Evolutionary conservation across 768 basidiomycete genomes (phyloP).

Genomic region (button mushroom (Agaricus bisporus)): DNA sequence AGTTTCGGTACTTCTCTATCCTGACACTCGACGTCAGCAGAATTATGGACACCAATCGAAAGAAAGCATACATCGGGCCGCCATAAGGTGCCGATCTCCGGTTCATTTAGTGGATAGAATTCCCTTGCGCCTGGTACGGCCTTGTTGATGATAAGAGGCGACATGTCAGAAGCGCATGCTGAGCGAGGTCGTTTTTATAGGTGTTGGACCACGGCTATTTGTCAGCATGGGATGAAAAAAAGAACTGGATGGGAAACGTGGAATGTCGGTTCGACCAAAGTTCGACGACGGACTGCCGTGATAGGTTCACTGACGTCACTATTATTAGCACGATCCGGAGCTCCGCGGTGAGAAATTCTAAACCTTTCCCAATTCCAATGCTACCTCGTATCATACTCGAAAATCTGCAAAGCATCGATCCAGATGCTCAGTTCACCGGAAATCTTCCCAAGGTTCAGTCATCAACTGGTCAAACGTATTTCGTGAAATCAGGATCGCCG

Average conservation of each 20-base stretch:
- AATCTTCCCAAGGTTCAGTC: slow-evolving; percentile 43
- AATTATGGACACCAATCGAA: not conserved
- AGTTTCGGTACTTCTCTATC: slow-evolving; percentile 48
- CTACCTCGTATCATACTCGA: slow-evolving; percentile 1
- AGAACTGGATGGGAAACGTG: not conserved
- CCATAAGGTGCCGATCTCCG: slow-evolving; percentile 39
- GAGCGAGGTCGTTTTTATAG: not conserved
- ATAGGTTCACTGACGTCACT: slow-evolving; percentile 10
- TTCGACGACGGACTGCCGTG: not conserved
- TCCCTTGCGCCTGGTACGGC: slow-evolving; percentile 43
- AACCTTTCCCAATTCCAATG: not conserved
- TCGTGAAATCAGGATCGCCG: slow-evolving; percentile 50
- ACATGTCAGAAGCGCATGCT: slow-evolving; percentile 1
- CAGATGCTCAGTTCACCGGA: slow-evolving; percentile 40
- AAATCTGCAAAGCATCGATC: slow-evolving; percentile 43
- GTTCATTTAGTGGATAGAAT: slow-evolving; percentile 57
- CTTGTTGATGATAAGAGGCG: slow-evolving; percentile 28
- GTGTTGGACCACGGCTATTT: not conserved
- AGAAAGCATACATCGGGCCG: slow-evolving; percentile 11
- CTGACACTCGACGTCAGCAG: slow-evolving; percentile 22
- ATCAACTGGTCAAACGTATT: slow-evolving; percentile 54
- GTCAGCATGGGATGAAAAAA: slow-evolving; percentile 7
- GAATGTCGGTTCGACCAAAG: not conserved
- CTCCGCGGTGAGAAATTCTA: not conserved
- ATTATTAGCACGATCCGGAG: not conserved